phyloP scores from a whole-genome alignment of 345 rosid genomes.

The Eucalyptus sp. region DNA sequence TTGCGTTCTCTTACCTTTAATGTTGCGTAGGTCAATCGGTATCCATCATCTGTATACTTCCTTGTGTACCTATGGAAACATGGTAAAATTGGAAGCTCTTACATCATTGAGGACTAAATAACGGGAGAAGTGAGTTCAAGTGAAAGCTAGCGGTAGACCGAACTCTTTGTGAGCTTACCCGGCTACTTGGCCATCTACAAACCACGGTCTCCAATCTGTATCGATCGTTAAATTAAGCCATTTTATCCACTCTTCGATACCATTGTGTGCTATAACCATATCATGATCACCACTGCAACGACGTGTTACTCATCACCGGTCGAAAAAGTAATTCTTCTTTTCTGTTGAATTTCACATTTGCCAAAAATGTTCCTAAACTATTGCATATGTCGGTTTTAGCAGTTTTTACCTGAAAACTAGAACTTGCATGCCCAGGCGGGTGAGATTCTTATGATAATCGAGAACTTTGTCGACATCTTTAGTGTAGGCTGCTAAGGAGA shows the following conservation, averaged over 20 bases:
- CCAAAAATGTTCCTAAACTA: not conserved
- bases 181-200: slow-evolving; percentile 9
- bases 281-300: slow-evolving; percentile 18
- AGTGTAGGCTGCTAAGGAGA: not conserved
- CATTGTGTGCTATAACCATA: slow-evolving; percentile 8
- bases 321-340: not conserved
- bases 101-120: not conserved
- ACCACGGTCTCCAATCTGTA: slow-evolving; percentile 14
- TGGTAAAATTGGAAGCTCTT: not conserved
- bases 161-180: slow-evolving; percentile 9
- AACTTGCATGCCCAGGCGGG: not conserved
- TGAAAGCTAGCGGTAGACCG: not conserved
- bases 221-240: slow-evolving; percentile 4
- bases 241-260: slow-evolving; percentile 11
- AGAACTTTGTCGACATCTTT: not conserved
- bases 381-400: not conserved
- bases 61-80: not conserved
- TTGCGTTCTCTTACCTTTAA: not conserved
- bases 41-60: not conserved
- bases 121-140: too few relatives aligned
- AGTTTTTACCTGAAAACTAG: slow-evolving; percentile 4
- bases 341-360: not conserved
- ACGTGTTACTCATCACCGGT: not conserved
- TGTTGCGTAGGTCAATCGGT: slow-evolving; percentile 4
- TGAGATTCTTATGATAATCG: slow-evolving; percentile 4